A percentile compares a stretch with the other conserved stretches of the same genome.
Conservation (phyloP, 2,329 filamentous ascomycete genomes). For the Monilinia laxa region DNA sequence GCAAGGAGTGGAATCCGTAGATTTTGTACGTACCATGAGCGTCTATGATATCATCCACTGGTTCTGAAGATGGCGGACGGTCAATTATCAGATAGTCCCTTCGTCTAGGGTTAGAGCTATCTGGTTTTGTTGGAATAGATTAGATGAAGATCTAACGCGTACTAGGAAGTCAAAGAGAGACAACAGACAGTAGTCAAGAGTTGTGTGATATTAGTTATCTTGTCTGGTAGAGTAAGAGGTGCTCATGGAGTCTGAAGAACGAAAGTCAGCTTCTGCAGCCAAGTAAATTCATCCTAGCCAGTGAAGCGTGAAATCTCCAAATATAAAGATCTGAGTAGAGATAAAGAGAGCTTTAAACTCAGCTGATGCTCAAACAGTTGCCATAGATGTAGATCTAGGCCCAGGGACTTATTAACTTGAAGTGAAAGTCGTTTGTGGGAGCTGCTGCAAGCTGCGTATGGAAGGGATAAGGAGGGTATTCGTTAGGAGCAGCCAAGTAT, state of each 20-base stretch:
- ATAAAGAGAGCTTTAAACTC: not conserved
- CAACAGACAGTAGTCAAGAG: not conserved
- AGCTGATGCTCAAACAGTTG: rapidly evolving
- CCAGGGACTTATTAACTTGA: not conserved
- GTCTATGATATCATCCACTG: too few relatives aligned
- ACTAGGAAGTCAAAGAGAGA: not conserved
- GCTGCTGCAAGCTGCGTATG: too few relatives aligned
- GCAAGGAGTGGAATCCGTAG: not conserved
- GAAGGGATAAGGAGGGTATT: not conserved
- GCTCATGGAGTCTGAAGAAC: not conserved
- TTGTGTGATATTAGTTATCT: too few relatives aligned
- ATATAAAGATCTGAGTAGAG: not conserved
- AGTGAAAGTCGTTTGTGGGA: not conserved
- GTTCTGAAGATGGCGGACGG: too few relatives aligned
- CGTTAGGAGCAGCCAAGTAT: rapidly evolving
- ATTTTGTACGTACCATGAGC: not conserved
- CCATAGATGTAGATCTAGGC: not conserved
- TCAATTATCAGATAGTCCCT: too few relatives aligned
- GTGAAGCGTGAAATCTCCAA: not conserved
- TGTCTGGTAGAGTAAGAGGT: not conserved
- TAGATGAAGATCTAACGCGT: not conserved
- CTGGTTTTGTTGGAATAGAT: not conserved
- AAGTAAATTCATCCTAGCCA: not conserved
- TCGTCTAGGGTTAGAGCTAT: too few relatives aligned
- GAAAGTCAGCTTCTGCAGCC: not conserved